Conservation (phyloP, 345 rosid species). For the Ceriops zippeliana region DNA sequence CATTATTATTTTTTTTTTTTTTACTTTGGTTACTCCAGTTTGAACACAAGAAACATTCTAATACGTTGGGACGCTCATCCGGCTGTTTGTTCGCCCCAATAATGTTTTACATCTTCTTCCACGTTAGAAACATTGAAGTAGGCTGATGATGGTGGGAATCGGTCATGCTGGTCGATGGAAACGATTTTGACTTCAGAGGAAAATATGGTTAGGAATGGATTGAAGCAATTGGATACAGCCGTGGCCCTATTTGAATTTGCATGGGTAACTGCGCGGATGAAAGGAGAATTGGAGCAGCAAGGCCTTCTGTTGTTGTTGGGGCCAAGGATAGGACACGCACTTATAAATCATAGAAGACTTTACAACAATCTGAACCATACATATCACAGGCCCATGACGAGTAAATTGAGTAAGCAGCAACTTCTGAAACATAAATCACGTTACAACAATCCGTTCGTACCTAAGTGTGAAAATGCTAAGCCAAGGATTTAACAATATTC, state of each 20-base stretch:
- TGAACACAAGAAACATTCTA: constrained; percentile 59
- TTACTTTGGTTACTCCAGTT: constrained; percentile 40
- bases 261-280: constrained; percentile 72
- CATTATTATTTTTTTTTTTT: background rate
- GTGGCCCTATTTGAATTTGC: constrained; percentile 58
- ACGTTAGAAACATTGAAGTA: constrained; percentile 59
- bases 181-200: constrained; percentile 59
- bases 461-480: no score
- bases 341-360: constrained; percentile 4
- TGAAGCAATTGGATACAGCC: constrained; percentile 67
- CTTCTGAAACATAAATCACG: no score
- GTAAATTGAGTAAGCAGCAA: no score
- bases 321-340: constrained; percentile 39
- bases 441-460: no score
- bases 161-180: constrained; percentile 50
- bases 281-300: constrained; percentile 50
- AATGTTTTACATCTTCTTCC: constrained; percentile 58
- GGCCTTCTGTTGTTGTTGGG: constrained; percentile 70
- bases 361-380: no score
- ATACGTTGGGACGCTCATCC: constrained; percentile 62
- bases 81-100: constrained; percentile 70
- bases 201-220: constrained; percentile 50
- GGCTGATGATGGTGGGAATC: constrained; percentile 33
- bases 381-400: no score
- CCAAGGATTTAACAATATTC: no score